Evolutionary conservation across 2,329 filamentous ascomycete species (phyloP).

Genomic region (Penicillium sp.): DNA sequence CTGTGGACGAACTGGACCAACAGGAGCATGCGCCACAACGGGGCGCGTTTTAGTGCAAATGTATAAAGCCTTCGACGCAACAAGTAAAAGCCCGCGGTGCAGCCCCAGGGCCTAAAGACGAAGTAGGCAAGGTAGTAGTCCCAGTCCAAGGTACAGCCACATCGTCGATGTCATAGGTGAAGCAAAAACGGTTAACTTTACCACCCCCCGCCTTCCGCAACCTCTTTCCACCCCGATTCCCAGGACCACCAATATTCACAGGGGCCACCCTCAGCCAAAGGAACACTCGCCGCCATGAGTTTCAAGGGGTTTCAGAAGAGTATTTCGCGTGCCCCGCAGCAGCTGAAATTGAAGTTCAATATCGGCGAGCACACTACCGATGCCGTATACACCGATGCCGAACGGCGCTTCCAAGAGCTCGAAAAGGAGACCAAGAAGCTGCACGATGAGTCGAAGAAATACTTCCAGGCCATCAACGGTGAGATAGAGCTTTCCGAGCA

Average conservation of each 20-base stretch:
- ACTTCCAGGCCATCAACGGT: slow-evolving; percentile 95
- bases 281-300: slow-evolving; percentile 64
- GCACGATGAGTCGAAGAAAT: slow-evolving; percentile 95
- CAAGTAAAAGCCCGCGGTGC: background rate
- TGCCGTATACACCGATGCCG: slow-evolving; percentile 88
- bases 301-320: slow-evolving; percentile 95
- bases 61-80: too few species aligned
- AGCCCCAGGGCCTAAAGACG: background rate
- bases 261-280: too few species aligned
- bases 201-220: slow-evolving; percentile 9
- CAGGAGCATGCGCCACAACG: slow-evolving; percentile 9
- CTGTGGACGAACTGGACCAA: background rate
- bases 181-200: background rate
- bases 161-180: background rate
- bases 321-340: slow-evolving; percentile 85
- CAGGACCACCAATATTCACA: too few species aligned
- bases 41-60: background rate
- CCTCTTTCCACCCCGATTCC: slow-evolving; percentile 1
- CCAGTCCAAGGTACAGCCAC: background rate
- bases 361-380: slow-evolving; percentile 95
- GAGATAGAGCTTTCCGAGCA: slow-evolving; percentile 14
- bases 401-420: slow-evolving; percentile 88
- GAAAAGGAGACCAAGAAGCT: slow-evolving; percentile 95
- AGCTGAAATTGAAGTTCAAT: slow-evolving; percentile 88
- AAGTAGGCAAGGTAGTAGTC: background rate